phyloP scores from a whole-genome alignment of 306 rosid genomes.

The Purshia tridentata region DNA sequence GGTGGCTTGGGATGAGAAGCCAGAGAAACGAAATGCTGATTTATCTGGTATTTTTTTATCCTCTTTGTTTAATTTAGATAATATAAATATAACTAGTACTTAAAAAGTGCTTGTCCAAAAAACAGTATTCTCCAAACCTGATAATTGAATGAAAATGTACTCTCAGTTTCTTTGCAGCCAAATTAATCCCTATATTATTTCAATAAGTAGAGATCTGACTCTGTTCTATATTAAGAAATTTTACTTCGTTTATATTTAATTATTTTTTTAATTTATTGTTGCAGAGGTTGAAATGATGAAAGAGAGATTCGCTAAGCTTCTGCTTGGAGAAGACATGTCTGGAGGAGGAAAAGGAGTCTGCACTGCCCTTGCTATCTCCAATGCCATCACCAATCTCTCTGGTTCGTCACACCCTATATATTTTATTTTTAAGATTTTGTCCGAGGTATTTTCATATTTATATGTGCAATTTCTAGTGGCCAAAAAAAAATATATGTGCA shows the following conservation, averaged over 20 bases:
- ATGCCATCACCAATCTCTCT: conserved; percentile 91
- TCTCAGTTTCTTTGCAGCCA: not conserved
- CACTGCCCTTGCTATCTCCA: conserved; percentile 91
- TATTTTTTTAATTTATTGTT: not conserved
- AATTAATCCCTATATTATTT: not conserved
- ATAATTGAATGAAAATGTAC: not conserved
- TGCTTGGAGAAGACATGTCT: conserved; percentile 95
- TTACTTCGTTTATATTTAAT: not conserved
- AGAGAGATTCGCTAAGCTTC: conserved; percentile 87
- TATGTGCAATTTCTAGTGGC: not conserved
- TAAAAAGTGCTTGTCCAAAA: not conserved
- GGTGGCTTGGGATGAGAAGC: conserved; percentile 66
- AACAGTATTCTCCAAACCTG: not conserved
- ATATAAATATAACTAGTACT: not conserved
- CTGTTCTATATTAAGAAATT: not conserved
- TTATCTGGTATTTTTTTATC: conserved; percentile 53
- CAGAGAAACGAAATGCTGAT: conserved; percentile 45
- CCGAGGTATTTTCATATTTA: not conserved
- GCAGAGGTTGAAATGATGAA: conserved; percentile 92
- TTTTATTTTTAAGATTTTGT: not conserved
- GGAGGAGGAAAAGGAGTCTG: conserved; percentile 99
- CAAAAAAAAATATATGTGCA: too few species aligned
- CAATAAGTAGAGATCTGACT: not conserved
- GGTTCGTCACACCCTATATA: conserved; percentile 43
- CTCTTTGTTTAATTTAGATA: not conserved